phyloP scores from a whole-genome alignment of 352 stramenopile species.

The Phytophthora aleatoria region DNA sequence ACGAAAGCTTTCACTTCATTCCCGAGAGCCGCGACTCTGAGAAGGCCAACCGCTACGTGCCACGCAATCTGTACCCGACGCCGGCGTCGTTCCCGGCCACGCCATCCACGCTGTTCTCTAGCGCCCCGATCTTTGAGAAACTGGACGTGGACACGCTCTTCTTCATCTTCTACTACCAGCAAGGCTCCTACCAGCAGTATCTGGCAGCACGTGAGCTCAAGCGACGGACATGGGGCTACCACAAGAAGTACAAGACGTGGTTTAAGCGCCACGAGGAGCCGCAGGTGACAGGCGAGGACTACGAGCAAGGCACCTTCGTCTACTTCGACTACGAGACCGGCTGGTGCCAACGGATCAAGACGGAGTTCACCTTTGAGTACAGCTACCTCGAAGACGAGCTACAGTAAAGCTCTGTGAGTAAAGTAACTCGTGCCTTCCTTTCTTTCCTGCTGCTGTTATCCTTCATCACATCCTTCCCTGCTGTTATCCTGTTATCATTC shows the following conservation, averaged over 20 bases:
- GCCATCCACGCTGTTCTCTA: constrained; percentile 93
- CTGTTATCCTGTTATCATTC: constrained; percentile 1
- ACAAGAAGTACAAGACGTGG: constrained; percentile 99
- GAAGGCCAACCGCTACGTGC: constrained; percentile 91
- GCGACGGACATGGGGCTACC: constrained; percentile 98
- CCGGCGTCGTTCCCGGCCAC: constrained; percentile 90
- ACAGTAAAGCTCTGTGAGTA: constrained; percentile 43
- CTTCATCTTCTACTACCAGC: constrained; percentile 99
- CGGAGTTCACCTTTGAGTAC: constrained; percentile 99
- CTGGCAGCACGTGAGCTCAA: constrained; percentile 98
- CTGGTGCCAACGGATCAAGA: constrained; percentile 99
- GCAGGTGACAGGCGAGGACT: constrained; percentile 96
- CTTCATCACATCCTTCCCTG: no score
- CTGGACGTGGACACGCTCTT: constrained; percentile 98
- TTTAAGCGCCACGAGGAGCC: constrained; percentile 99
- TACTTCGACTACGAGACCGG: constrained; percentile 99
- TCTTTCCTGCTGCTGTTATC: not conserved
- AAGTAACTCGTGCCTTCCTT: constrained; percentile 38
- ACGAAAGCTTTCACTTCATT: constrained; percentile 93
- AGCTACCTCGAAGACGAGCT: constrained; percentile 95
- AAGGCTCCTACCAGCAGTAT: constrained; percentile 99
- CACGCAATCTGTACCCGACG: constrained; percentile 95
- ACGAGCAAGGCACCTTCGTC: constrained; percentile 99
- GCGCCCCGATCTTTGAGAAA: constrained; percentile 96
- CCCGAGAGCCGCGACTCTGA: constrained; percentile 91